These are phyloP conservation scores for Pyrrhoderma lamaoense DNA, from an alignment of 1,284 basidiomycete species.

Conservation along the genomic window DNA sequence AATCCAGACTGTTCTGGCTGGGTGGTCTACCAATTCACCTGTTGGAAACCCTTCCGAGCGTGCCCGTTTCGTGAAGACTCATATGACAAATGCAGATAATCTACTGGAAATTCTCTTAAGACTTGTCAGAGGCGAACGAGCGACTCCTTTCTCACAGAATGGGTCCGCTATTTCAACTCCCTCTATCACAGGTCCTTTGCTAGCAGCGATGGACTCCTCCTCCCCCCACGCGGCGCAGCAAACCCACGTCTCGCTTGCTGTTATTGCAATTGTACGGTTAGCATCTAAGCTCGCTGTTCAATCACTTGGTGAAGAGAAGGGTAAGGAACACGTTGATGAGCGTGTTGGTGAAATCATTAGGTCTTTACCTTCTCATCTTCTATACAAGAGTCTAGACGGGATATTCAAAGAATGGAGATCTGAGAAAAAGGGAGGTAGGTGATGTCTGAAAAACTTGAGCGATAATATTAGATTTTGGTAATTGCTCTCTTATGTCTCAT, in stretches of 20 bases:
- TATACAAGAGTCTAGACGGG: conserved; percentile 85
- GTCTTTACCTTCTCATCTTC: conserved; percentile 74
- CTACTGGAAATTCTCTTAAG: conserved; percentile 86
- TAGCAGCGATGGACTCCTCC: conserved; percentile 61
- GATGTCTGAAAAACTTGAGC: not conserved
- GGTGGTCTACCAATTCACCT: conserved; percentile 78
- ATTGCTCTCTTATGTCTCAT: no score
- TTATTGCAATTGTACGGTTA: conserved; percentile 84
- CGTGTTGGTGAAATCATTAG: conserved; percentile 84
- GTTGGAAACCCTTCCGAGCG: conserved; percentile 72
- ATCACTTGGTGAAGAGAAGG: conserved; percentile 54
- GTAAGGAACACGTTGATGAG: conserved; percentile 65
- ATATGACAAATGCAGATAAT: conserved; percentile 80
- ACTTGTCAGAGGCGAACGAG: conserved; percentile 81
- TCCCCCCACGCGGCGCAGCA: conserved; percentile 82
- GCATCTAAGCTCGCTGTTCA: conserved; percentile 74
- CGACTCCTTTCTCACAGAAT: conserved; percentile 59
- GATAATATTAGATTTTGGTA: not conserved
- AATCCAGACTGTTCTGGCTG: conserved; percentile 80
- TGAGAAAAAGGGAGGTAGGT: conserved; percentile 56
- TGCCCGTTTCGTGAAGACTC: conserved; percentile 79
- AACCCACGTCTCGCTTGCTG: conserved; percentile 87
- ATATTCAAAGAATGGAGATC: conserved; percentile 88
- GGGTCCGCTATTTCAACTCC: conserved; percentile 51
- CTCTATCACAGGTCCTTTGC: conserved; percentile 53